Conservation (phyloP, 2,329 filamentous ascomycete genomes). For the Fusarium chaquense region DNA sequence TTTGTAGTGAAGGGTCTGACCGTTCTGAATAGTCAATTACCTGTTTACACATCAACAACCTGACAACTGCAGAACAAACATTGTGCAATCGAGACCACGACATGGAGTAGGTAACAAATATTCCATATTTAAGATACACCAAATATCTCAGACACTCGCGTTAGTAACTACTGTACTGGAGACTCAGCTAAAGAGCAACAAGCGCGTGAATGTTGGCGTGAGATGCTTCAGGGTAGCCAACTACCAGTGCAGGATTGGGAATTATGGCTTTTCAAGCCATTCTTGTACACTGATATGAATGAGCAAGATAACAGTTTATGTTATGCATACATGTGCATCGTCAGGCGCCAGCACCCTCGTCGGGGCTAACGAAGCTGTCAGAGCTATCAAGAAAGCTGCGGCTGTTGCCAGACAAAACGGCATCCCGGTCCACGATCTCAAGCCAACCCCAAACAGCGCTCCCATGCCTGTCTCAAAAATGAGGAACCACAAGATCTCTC, state of each 20-base stretch:
- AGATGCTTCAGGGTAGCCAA: conserved; percentile 18
- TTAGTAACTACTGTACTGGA: neutral
- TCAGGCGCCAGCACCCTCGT: neutral
- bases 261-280: neutral
- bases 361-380: conserved; percentile 32
- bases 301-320: neutral
- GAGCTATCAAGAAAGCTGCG: conserved; percentile 26
- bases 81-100: neutral
- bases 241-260: neutral
- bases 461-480: conserved; percentile 40
- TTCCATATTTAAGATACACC: neutral
- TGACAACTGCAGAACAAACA: neutral
- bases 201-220: neutral
- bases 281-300: neutral
- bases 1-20: neutral
- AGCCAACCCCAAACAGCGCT: conserved; percentile 42
- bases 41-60: neutral
- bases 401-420: conserved; percentile 41
- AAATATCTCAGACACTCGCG: neutral
- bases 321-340: neutral
- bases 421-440: conserved; percentile 43
- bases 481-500: conserved; percentile 44
- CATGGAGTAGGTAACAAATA: neutral
- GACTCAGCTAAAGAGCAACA: neutral
- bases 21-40: neutral